phyloP scores from a whole-genome alignment of 371 early-diverging fungal genomes.

The Phascolomyces articulosus region DNA sequence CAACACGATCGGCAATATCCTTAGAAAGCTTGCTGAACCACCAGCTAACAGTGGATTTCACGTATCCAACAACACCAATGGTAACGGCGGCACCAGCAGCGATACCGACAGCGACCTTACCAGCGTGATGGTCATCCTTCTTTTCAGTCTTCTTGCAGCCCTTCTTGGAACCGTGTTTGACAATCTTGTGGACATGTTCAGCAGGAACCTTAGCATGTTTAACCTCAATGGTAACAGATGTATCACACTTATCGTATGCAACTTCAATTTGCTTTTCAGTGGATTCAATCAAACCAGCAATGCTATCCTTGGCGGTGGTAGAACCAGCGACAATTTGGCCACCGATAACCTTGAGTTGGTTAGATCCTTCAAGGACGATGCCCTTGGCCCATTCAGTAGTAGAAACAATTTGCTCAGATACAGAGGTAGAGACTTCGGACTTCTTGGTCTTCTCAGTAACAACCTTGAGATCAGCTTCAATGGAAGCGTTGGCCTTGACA shows the following conservation, averaged over 20 bases:
- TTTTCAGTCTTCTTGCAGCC: background rate
- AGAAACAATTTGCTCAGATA: background rate
- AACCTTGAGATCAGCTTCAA: slow-evolving; percentile 4
- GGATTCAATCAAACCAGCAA: slow-evolving; percentile 27
- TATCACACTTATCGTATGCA: slow-evolving; percentile 13
- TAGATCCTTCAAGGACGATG: slow-evolving; percentile 9
- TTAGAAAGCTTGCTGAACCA: slow-evolving; percentile 33
- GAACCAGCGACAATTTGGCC: slow-evolving; percentile 8
- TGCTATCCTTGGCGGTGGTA: slow-evolving; percentile 13
- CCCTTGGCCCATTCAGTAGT: slow-evolving; percentile 19
- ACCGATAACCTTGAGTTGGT: slow-evolving; percentile 14
- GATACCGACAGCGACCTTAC: background rate
- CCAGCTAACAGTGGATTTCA: background rate
- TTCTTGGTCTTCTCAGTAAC: background rate
- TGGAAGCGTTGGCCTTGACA: slow-evolving; percentile 20
- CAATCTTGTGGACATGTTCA: background rate
- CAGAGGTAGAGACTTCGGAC: background rate
- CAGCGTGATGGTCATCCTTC: background rate
- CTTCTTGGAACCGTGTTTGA: background rate
- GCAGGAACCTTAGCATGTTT: background rate
- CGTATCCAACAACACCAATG: slow-evolving; percentile 14
- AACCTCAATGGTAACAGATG: slow-evolving; percentile 2
- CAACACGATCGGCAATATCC: slow-evolving; percentile 34
- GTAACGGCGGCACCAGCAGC: slow-evolving; percentile 8
- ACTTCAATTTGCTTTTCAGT: slow-evolving; percentile 30